These are phyloP conservation scores for Leccinum arenicola DNA, from an alignment of 768 basidiomycete species.

Conservation along the genomic window DNA sequence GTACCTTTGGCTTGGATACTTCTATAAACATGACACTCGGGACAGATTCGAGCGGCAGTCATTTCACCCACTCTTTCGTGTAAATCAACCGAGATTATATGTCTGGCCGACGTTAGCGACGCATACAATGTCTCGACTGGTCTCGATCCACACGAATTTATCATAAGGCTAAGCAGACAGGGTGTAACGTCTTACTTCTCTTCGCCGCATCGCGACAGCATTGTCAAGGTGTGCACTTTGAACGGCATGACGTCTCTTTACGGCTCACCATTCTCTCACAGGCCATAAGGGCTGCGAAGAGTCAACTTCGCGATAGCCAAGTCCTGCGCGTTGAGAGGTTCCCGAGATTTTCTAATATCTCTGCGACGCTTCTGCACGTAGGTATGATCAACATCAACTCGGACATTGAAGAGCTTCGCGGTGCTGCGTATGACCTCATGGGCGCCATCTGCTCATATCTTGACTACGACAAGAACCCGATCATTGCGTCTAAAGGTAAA, in stretches of 20 bases:
- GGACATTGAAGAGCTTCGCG: slow-evolving; percentile 72
- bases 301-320: slow-evolving; percentile 56
- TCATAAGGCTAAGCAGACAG: slow-evolving; percentile 70
- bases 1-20: slow-evolving; percentile 20
- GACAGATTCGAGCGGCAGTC: slow-evolving; percentile 64
- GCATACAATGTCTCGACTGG: slow-evolving; percentile 80
- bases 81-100: slow-evolving; percentile 80
- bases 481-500: slow-evolving; percentile 69
- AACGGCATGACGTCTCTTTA: neutral
- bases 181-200: slow-evolving; percentile 75
- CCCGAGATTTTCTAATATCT: slow-evolving; percentile 78
- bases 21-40: slow-evolving; percentile 5
- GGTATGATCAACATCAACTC: slow-evolving; percentile 77
- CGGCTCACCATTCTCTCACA: slow-evolving; percentile 27
- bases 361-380: slow-evolving; percentile 82
- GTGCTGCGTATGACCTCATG: slow-evolving; percentile 77
- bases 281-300: slow-evolving; percentile 77
- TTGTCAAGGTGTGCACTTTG: slow-evolving; percentile 59
- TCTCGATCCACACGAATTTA: slow-evolving; percentile 75
- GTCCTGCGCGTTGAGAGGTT: slow-evolving; percentile 57
- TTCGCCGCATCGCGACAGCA: slow-evolving; percentile 61
- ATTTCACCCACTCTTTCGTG: slow-evolving; percentile 69
- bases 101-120: slow-evolving; percentile 80
- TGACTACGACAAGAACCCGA: slow-evolving; percentile 71
- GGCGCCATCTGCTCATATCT: slow-evolving; percentile 73